Base-by-base conservation (phyloP, 106 monocot species). In the Hemerocallis citrina region DNA sequence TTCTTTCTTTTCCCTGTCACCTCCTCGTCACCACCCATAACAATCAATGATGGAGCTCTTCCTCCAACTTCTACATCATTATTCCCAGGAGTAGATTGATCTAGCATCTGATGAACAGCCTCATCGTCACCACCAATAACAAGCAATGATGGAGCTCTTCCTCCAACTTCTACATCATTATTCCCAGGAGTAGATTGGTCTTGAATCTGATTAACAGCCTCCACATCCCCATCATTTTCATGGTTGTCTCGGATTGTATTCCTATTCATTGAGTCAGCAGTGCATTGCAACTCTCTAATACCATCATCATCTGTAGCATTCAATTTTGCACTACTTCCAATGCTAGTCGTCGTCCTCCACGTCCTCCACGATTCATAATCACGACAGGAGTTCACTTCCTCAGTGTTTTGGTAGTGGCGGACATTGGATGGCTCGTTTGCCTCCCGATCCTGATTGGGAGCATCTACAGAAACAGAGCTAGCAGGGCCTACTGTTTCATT, bases 381-480 rank as follows among this genome's bases (percentile, higher is more conserved):
- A 31, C 64, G 78, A 28, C 47, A 73, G 42, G 85, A 95, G 57
- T 81, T 83, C 5, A 69, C 78, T 49, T 98, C 96, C 36, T 98
- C 87, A 5, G 66, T 38, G 57, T 76, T 74, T 57, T 81, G 75
- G 52, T 72, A 28, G 55, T 72, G 10, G n/a, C n/a, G n/a, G n/a
- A 61, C 35, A 44, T 68, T 79, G 1, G 63, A 23, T 22, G 57
- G 70, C 43, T 78, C 83, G 36, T 70, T 65, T 63, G 62, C 24
- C 10, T 36, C 68, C 42, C 65, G 72, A n/a, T n/a, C n/a, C 34
- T 57, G 32, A 31, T 29, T 43, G 4, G 98, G 98, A 9, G 98
- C 98, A 80, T 92, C 98, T 31, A 98, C 98, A 39, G 98, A 98
- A 21, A 92, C 77, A 19, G 98, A 92, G 60, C 85, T 98, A 64